phyloP scores from a whole-genome alignment of 495 filamentous ascomycete species.

The Penicillium cosmopolitanum region DNA sequence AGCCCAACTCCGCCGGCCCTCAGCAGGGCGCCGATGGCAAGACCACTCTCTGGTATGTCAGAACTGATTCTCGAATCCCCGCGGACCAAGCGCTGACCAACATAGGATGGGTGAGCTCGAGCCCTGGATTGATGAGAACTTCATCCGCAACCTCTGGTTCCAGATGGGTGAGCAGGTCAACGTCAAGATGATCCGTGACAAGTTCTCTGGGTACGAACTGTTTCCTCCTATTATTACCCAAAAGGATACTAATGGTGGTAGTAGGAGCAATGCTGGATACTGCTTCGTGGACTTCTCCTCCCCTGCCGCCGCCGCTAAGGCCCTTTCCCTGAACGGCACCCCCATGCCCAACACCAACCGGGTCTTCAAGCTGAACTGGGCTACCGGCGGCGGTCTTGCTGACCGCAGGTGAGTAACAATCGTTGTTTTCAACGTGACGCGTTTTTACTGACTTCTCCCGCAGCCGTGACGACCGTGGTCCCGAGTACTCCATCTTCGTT shows the following conservation, averaged over 20 bases:
- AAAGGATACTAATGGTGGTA: constrained; percentile 52
- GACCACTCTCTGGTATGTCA: constrained; percentile 78
- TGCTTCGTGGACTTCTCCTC: constrained; percentile 95
- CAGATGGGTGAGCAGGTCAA: constrained; percentile 92
- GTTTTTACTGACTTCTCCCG: neutral
- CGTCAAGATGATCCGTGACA: constrained; percentile 99
- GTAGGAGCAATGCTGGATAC: constrained; percentile 92
- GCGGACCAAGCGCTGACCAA: constrained; percentile 15
- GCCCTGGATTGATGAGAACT: constrained; percentile 99
- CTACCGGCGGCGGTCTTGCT: constrained; percentile 91
- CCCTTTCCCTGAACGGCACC: constrained; percentile 83
- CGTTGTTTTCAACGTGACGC: neutral
- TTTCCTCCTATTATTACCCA: neutral
- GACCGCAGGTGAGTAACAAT: constrained; percentile 74
- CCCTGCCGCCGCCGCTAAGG: constrained; percentile 86
- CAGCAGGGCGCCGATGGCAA: constrained; percentile 67
- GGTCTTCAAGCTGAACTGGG: constrained; percentile 99
- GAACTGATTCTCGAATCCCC: neutral
- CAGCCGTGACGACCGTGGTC: constrained; percentile 91
- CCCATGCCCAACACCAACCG: constrained; percentile 93
- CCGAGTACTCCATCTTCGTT: constrained; percentile 96
- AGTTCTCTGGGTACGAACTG: constrained; percentile 91
- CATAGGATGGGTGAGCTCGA: constrained; percentile 99
- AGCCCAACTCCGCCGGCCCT: constrained; percentile 54
- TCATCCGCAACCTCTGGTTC: constrained; percentile 92